Evolutionary conservation across 176 grass and related monocot species (phyloP).

Genomic region (Oryza rufipogon): DNA sequence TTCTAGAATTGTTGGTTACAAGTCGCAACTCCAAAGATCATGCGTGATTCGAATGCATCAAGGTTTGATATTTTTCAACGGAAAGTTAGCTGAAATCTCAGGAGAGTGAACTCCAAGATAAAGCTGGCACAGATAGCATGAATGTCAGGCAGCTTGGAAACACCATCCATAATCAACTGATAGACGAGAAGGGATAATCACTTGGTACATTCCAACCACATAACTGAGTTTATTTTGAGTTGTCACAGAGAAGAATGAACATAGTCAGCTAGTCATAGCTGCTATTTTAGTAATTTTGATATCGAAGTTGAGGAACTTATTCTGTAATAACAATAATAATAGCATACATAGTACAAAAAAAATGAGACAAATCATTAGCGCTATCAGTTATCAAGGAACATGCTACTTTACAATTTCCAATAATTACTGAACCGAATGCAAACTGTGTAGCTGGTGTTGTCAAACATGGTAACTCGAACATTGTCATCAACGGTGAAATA

Average conservation of each 20-base stretch:
- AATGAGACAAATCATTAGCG: constrained; percentile 33
- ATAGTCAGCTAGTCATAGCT: constrained; percentile 2
- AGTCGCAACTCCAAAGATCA: not conserved
- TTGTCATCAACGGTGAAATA: not conserved
- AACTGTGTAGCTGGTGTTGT: not conserved
- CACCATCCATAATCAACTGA: not conserved
- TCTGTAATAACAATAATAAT: constrained; percentile 22
- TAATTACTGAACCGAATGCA: constrained; percentile 17
- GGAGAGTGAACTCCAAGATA: not conserved
- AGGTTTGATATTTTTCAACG: not conserved
- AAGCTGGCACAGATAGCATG: not conserved
- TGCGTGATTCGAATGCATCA: not conserved
- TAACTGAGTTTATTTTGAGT: not conserved
- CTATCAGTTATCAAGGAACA: constrained; percentile 11
- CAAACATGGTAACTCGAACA: not conserved
- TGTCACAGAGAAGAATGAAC: not conserved
- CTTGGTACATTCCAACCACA: constrained; percentile 6
- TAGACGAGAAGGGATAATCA: not conserved
- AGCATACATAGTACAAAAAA: constrained; percentile 36
- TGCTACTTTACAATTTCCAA: constrained; percentile 23
- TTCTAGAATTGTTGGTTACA: not conserved
- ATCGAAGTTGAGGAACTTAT: constrained; percentile 26
- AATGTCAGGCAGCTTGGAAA: not conserved
- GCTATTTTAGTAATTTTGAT: not conserved
- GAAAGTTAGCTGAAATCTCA: not conserved